A percentile compares a stretch with the other conserved stretches of the same genome.
phyloP scores from a whole-genome alignment of 1,139 yeast species.

The Meyerozyma athensensis region DNA sequence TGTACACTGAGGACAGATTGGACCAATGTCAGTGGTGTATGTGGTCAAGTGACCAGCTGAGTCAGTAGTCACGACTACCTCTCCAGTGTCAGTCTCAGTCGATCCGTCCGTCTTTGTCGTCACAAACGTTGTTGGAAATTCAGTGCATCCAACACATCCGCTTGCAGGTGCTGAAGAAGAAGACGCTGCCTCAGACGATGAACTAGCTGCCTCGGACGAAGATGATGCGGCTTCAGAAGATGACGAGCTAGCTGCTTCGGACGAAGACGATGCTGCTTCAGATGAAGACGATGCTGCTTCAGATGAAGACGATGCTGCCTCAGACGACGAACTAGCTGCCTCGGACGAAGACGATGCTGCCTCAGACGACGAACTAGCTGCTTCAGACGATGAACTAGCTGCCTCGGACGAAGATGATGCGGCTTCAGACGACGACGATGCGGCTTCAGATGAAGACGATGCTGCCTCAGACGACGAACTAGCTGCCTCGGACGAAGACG shows the following conservation, averaged over 20 bases:
- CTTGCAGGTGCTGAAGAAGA: neutral
- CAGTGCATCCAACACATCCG: neutral
- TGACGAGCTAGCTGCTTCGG: neutral
- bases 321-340: neutral
- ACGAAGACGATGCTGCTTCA: neutral
- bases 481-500: slow-evolving; percentile 1
- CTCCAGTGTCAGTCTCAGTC: slow-evolving; percentile 4
- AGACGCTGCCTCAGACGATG: neutral
- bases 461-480: slow-evolving; percentile 1
- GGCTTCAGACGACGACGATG: neutral
- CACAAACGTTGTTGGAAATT: slow-evolving; percentile 2
- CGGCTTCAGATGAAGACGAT: slow-evolving; percentile 2
- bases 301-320: slow-evolving; percentile 4
- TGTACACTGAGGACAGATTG: neutral
- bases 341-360: slow-evolving; percentile 3
- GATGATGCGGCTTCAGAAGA: neutral
- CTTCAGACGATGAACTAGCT: slow-evolving; percentile 1
- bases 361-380: neutral
- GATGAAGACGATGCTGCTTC: slow-evolving; percentile 6
- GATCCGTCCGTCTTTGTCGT: slow-evolving; percentile 6
- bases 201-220: neutral
- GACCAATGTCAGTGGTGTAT: neutral
- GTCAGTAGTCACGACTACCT: slow-evolving; percentile 3
- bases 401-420: neutral
- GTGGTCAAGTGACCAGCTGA: slow-evolving; percentile 1